Evolutionary conservation across 768 basidiomycete species (phyloP), one percentile per base, ranked within the genome.

Genomic region (Fomitopsis serialis): DNA sequence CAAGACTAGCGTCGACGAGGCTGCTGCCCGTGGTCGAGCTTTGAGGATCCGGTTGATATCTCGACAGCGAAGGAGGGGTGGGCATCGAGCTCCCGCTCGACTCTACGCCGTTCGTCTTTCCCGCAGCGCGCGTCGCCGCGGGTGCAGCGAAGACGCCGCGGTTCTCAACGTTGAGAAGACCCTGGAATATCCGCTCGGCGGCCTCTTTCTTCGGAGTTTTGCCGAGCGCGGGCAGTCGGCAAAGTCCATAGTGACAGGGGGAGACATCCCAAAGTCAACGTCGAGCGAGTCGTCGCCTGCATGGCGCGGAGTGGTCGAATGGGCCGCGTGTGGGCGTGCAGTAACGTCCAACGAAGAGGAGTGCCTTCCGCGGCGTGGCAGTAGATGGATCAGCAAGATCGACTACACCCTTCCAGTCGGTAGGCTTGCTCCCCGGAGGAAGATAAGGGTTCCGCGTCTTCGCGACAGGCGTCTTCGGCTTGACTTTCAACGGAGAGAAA

Each of bases 201-300:
- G 89, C 90, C 54, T 84, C 81, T 62, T 79, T 85, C 27, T 75
- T 77, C 0, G 92, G 92, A 2, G 91, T 91, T 45, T 80, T 78
- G 1, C 80, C 78, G 11, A 79, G 62, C 19, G 68, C 66, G 10
- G 68, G 74, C 25, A 67, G 74, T 23, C 75, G 68, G 74, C 73
- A 55, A 79, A 80, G 42, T 76, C 75, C 70, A 79, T 70, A 40
- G 75, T 81, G n/a, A 78, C 70, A 3, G 80, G 80, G 1, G 81
- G 78, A 0, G 77, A 76, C 72, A 81, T 73, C 23, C 72, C 75
- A 51, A 69, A 61, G 59, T 69, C 67, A 34, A 45, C 22, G 19
- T 68, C 63, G 32, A 72, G 58, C 3, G 72, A 71, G 54, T 75
- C 74, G 58, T 74, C 67, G 54, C 1, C 50, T 49, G 21, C 55